phyloP scores from a whole-genome alignment of 768 basidiomycete genomes.

The Leccinum longicurvipes region DNA sequence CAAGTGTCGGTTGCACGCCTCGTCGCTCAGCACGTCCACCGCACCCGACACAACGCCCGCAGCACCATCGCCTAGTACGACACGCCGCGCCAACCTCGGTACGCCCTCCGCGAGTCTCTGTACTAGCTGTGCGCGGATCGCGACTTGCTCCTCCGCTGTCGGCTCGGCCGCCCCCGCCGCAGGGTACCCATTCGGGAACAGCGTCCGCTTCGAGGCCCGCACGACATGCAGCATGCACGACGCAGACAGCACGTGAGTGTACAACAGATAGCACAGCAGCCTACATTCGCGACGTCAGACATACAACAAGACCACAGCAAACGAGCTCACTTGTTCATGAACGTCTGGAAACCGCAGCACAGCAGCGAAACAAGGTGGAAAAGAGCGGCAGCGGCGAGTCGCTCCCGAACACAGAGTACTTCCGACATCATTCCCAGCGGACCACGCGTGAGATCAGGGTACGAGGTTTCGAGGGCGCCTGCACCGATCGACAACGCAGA shows the following conservation, averaged over 20 bases:
- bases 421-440: constrained; percentile 47
- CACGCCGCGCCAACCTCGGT: constrained; percentile 38
- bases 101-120: constrained; percentile 38
- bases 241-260: constrained; percentile 49
- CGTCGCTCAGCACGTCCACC: constrained; percentile 40
- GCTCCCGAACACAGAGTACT: constrained; percentile 45
- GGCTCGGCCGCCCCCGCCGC: constrained; percentile 72
- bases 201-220: constrained; percentile 56
- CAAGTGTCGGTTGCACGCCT: constrained; percentile 75
- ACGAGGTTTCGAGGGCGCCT: background rate
- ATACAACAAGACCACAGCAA: background rate
- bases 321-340: constrained; percentile 54
- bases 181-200: constrained; percentile 92
- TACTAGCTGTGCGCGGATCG: constrained; percentile 44
- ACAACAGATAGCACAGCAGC: constrained; percentile 67
- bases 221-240: constrained; percentile 50
- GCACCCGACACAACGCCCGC: constrained; percentile 22
- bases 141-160: constrained; percentile 68
- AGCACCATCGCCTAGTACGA: constrained; percentile 39
- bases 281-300: constrained; percentile 35
- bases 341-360: constrained; percentile 45
- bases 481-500: constrained; percentile 22
- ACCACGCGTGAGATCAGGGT: constrained; percentile 39
- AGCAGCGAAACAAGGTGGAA: constrained; percentile 47
- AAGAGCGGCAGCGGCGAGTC: constrained; percentile 46